Percentiles rank a stretch among this genome's conserved stretches.
phyloP scores from a whole-genome alignment of 2,329 filamentous ascomycete genomes.

The Cephalotrichum gorgonifer region DNA sequence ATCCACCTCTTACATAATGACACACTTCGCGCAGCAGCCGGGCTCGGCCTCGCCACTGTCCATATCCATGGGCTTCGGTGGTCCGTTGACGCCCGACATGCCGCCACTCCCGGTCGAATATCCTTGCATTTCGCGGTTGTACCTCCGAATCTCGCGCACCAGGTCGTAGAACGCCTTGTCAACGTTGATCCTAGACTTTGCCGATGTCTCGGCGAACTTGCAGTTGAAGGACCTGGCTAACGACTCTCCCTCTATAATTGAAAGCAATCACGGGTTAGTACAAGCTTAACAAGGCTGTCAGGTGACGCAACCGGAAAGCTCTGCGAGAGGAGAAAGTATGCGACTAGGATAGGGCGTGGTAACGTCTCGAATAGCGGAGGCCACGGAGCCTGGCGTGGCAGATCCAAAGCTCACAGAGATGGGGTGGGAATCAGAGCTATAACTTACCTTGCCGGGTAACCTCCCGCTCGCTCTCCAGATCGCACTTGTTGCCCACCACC shows the following conservation, averaged over 20 bases:
- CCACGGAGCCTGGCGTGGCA: neutral
- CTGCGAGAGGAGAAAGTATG: no score
- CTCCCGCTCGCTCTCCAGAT: constrained; percentile 86
- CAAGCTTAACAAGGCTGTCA: constrained; percentile 1
- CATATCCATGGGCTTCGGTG: constrained; percentile 67
- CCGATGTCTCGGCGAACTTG: constrained; percentile 98
- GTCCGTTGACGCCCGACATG: constrained; percentile 50
- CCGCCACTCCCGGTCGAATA: constrained; percentile 64
- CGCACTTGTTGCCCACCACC: constrained; percentile 97
- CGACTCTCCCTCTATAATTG: constrained; percentile 68
- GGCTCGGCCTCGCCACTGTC: constrained; percentile 56
- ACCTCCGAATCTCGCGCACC: constrained; percentile 92
- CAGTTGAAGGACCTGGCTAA: constrained; percentile 82
- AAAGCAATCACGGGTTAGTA: neutral
- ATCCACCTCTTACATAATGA: constrained; percentile 61
- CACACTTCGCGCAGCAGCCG: constrained; percentile 78
- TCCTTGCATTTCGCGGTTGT: constrained; percentile 96
- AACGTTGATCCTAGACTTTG: constrained; percentile 95
- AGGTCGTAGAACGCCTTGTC: constrained; percentile 98
- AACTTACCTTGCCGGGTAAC: constrained; percentile 81
- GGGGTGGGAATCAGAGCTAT: neutral
- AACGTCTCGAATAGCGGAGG: neutral
- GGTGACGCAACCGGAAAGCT: no score
- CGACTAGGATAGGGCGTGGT: no score
- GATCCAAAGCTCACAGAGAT: constrained; percentile 4